Base-by-base conservation (phyloP, 2,329 filamentous ascomycete genomes). In the Sclerotinia sclerotiorum region DNA sequence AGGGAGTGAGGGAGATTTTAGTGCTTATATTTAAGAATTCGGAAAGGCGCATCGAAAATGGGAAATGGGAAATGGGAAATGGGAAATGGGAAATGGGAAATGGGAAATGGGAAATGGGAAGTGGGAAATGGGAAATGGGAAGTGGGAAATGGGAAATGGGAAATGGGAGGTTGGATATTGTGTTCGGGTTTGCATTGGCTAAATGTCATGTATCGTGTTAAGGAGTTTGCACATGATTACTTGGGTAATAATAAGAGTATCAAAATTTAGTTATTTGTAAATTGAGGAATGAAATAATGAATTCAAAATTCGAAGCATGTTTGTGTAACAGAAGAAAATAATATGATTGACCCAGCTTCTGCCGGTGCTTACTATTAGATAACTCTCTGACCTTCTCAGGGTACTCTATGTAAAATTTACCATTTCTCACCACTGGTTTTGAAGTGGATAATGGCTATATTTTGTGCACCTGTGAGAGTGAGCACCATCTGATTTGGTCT, bases 1-100 rank as follows among this genome's bases (percentile, higher is more conserved):
- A 11, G 46, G 46, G 29, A 62, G 46, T 8, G 60, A 63, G 46
- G 60, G 46, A 4, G 60, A 63, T 63, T 63, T 63, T 42, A 63
- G 46, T 11, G 60, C 60, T n/a, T 63, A 63, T 51, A 63, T 63
- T 21, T 63, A 17, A 4, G 5, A 17, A 10, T n/a, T 3, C 3
- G 17, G 7, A 19, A 58, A 5, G n/a, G 15, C 13, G 39, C 4
- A 29, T 52, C 5, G 11, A n/a, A 8, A 2, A 32, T 29, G 57
- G 19, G 42, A 42, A 5, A 51, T 27, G 44, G n/a, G 3, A 24
- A 2, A 32, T 29, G 57, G 19, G 42, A 8, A 2, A 32, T 29
- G 57, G 19, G 42, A 8, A 2, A 32, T 29, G 57, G 19, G 42
- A 8, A 2, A 32, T 29, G 57, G 19, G 42, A 8, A 2, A 32